A percentile compares a stretch with the other conserved stretches of the same genome.
Conservation (phyloP, 2,329 filamentous ascomycete species). For the Xylaria sp. region DNA sequence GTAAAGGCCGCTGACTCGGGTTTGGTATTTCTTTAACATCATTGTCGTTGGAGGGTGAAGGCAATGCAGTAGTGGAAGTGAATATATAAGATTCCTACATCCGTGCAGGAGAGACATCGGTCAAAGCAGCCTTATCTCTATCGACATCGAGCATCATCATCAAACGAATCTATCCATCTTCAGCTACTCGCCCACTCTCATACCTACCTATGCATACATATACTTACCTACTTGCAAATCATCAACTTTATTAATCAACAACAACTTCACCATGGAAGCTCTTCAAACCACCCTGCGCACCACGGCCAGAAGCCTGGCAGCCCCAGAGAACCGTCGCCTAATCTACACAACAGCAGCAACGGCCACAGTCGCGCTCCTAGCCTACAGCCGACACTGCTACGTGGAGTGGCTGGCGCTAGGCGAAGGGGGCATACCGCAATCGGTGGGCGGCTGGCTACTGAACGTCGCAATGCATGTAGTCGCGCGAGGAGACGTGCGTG, state of each 20-base stretch:
- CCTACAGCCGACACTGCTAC: slow-evolving; percentile 50
- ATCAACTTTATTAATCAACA: not conserved
- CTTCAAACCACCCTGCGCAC: not conserved
- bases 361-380: slow-evolving; percentile 26
- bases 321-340: not conserved
- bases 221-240: too few species aligned
- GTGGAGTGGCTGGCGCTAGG: slow-evolving; percentile 55
- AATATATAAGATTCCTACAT: too few species aligned
- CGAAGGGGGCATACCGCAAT: slow-evolving; percentile 56
- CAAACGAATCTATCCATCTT: too few species aligned
- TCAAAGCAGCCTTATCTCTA: too few species aligned
- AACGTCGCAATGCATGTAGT: slow-evolving; percentile 50
- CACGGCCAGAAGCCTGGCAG: not conserved
- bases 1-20: not conserved
- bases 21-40: not conserved
- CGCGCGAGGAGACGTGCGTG: slow-evolving; percentile 49
- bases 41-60: not conserved
- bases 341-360: slow-evolving; percentile 18
- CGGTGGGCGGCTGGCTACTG: slow-evolving; percentile 54
- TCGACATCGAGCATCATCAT: too few species aligned
- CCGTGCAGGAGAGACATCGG: too few species aligned
- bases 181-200: not conserved
- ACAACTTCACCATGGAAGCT: slow-evolving; percentile 8
- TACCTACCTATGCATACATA: not conserved
- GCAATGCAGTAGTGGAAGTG: too few species aligned